These are phyloP conservation scores for Scedosporium dehoogii DNA, from an alignment of 2,329 filamentous ascomycete genomes.

Conservation along the genomic window DNA sequence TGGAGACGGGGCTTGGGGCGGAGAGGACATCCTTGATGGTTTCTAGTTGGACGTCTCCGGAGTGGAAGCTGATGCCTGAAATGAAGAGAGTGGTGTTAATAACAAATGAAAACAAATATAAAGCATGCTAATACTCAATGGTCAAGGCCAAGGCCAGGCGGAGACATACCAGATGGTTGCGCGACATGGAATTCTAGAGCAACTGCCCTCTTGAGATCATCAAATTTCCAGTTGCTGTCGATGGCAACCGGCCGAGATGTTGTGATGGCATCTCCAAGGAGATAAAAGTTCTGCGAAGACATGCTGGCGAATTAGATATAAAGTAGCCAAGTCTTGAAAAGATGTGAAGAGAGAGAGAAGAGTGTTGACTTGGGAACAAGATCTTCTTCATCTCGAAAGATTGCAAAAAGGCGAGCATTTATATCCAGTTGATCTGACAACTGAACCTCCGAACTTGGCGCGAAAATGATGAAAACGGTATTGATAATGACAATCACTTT, in stretches of 20 bases:
- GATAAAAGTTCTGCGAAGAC: conserved; percentile 28
- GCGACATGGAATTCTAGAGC: conserved; percentile 34
- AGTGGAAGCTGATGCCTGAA: conserved; percentile 18
- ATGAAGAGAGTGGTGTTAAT: not conserved
- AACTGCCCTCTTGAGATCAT: conserved; percentile 27
- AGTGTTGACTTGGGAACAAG: not conserved
- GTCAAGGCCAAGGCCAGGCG: too few species aligned
- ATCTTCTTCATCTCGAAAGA: too few species aligned
- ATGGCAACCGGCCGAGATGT: conserved; percentile 27
- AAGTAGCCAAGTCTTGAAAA: too few species aligned
- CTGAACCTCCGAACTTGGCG: not conserved
- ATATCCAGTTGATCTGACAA: too few species aligned
- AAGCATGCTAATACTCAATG: too few species aligned
- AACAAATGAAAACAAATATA: too few species aligned
- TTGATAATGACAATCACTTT: too few species aligned
- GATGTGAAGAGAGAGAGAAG: too few species aligned
- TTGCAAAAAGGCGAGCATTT: too few species aligned
- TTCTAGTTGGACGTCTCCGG: conserved; percentile 19
- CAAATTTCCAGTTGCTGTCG: conserved; percentile 21
- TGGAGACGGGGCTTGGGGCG: conserved; percentile 22
- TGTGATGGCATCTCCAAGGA: conserved; percentile 28
- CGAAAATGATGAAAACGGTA: not conserved
- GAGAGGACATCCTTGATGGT: conserved; percentile 24
- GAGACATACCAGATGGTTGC: conserved; percentile 24
- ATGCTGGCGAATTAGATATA: conserved; percentile 14